Conservation (phyloP, 805 yeast genomes). For the Myxozyma udenii region DNA sequence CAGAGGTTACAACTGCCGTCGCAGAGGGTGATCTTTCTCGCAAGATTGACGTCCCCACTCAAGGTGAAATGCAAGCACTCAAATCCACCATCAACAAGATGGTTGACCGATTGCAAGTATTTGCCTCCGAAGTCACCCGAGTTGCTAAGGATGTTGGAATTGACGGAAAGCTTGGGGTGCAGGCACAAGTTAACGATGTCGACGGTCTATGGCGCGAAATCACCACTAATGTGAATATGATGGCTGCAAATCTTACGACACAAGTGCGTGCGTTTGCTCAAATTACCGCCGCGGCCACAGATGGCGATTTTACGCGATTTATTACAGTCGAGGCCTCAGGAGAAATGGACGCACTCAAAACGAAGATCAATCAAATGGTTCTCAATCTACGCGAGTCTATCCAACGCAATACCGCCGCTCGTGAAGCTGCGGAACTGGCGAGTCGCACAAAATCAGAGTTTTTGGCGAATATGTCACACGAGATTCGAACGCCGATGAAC, state of each 20-base stretch:
- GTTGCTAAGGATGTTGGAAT: slow-evolving; percentile 93
- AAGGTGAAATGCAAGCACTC: slow-evolving; percentile 82
- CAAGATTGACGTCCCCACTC: slow-evolving; percentile 84
- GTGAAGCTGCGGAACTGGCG: slow-evolving; percentile 92
- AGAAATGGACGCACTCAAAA: slow-evolving; percentile 68
- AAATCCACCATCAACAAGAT: slow-evolving; percentile 84
- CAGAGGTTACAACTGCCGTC: slow-evolving; percentile 87
- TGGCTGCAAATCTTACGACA: slow-evolving; percentile 90
- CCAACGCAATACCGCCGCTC: slow-evolving; percentile 86
- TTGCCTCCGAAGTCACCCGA: slow-evolving; percentile 83
- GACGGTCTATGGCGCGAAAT: slow-evolving; percentile 91
- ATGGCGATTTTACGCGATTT: slow-evolving; percentile 86
- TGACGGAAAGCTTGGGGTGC: slow-evolving; percentile 88
- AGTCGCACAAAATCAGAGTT: slow-evolving; percentile 87
- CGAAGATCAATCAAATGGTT: slow-evolving; percentile 73
- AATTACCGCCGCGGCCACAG: slow-evolving; percentile 90
- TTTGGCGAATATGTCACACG: slow-evolving; percentile 84
- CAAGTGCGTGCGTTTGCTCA: slow-evolving; percentile 93
- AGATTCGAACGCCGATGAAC: slow-evolving; percentile 86
- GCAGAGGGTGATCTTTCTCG: slow-evolving; percentile 86
- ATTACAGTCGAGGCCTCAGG: slow-evolving; percentile 90
- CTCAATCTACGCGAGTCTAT: slow-evolving; percentile 81
- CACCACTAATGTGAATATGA: slow-evolving; percentile 84
- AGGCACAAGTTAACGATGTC: slow-evolving; percentile 85
- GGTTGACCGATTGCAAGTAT: slow-evolving; percentile 87